Base-by-base conservation (phyloP, 2,329 filamentous ascomycete genomes). In the Phialophora expanda region DNA sequence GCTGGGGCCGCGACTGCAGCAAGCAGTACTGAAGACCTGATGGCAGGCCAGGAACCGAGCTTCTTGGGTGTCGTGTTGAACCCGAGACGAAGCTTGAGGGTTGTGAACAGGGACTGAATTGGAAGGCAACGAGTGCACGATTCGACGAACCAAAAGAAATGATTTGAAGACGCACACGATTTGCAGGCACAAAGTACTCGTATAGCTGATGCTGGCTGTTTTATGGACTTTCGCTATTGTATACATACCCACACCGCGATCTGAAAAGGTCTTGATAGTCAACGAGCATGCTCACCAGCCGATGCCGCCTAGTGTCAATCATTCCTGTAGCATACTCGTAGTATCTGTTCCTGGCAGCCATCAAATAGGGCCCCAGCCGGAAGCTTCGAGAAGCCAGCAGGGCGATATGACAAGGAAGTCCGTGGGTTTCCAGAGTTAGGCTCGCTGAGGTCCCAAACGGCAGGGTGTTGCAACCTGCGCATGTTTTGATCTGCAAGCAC, bases 61-160 rank as follows among this genome's bases (percentile, higher is more conserved):
- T 92, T 91, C 77, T 87, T 90, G 75, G 89, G 84, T 57, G 87
- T 90, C 30, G 78, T 91, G 72, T 76, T 91, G 76, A 89, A 88
- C 67, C 89, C 89, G 24, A 81, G 88, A 73, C 80, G 89, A 73
- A 90, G 88, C 72, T 78, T 91, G 78, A 81, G 88, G 73, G 88
- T 91, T 41, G 87, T 91, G 24, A 91, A 91, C 75, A 72, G 80
- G 71, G 82, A 84, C 73, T 84, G 73, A 80, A 26, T 17, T 34
- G 26, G 6, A n/a, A 22, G 38, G 4, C 28, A 17, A 34, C 2
- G 53, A 34, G 28, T n/a, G 17, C 56, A 61, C 50, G 57, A 61
- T 38, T 56, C 51, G 22, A 57, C 38, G 62, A 65, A 32, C 17
- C 53, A 56, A 61, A 53, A 22, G 54, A 41, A 20, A 44, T 34